Conservation (phyloP, 129 eudicot genomes). For the Ambrosia artemisiifolia region DNA sequence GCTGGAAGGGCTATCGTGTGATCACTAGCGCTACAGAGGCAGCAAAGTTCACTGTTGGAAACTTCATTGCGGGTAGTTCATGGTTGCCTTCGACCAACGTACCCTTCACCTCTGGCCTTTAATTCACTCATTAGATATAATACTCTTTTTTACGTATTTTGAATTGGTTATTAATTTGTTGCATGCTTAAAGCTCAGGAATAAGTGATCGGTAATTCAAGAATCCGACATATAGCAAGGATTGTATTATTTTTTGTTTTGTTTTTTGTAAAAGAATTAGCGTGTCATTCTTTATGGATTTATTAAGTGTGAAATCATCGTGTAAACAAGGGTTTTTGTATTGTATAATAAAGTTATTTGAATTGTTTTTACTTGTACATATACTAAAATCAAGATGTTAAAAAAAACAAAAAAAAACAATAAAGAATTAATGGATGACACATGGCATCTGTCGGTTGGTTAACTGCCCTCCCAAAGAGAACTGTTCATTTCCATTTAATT, state of each 20-base stretch:
- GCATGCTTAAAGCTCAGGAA: conserved; percentile 5
- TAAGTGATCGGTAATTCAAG: conserved; percentile 19
- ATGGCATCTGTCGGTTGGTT: too few species aligned
- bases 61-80: conserved; percentile 45
- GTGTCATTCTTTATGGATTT: not conserved
- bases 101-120: conserved; percentile 48
- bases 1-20: conserved; percentile 49
- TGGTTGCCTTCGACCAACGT: conserved; percentile 53
- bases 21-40: conserved; percentile 45
- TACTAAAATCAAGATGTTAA: too few species aligned
- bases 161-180: conserved; percentile 14
- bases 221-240: conserved; percentile 16
- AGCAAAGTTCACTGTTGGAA: conserved; percentile 36
- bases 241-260: conserved; percentile 12
- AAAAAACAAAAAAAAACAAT: too few species aligned
- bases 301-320: not conserved
- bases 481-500: too few species aligned
- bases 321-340: too few species aligned
- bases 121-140: conserved; percentile 1
- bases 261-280: not conserved
- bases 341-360: too few species aligned
- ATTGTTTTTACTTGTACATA: too few species aligned
- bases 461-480: too few species aligned
- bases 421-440: too few species aligned
- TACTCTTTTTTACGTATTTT: conserved; percentile 1